Evolutionary conservation across 208 protist species (phyloP).

Genomic region (Zelonia costaricensis): DNA sequence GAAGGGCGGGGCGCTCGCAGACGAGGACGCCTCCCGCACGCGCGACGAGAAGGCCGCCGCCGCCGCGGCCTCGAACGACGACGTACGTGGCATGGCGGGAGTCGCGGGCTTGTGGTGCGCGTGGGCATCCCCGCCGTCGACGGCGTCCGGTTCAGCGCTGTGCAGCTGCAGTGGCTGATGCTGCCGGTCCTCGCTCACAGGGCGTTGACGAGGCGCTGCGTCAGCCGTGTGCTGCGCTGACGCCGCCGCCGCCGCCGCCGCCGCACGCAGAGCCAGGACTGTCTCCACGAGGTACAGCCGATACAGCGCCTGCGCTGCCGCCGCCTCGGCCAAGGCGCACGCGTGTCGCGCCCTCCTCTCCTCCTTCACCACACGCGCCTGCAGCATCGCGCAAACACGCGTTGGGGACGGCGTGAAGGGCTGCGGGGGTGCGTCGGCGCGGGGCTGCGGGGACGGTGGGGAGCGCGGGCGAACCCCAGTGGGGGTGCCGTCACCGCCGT

Average conservation of each 20-base stretch:
- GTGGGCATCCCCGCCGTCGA: no score
- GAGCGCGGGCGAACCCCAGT: no score
- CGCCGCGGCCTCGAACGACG: no score
- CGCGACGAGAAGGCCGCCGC: no score
- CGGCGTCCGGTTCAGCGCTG: no score
- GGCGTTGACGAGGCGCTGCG: background rate
- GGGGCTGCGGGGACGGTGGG: no score
- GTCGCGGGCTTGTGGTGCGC: no score
- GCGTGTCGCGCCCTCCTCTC: slow-evolving; percentile 7
- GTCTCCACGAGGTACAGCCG: slow-evolving; percentile 23
- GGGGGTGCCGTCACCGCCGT: no score
- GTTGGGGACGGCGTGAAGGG: slow-evolving; percentile 26
- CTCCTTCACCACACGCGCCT: background rate
- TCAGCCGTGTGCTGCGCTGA: background rate
- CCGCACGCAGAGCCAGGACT: slow-evolving; percentile 7
- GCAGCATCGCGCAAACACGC: slow-evolving; percentile 7
- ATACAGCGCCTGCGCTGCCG: slow-evolving; percentile 5
- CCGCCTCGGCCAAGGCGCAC: background rate
- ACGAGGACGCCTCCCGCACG: no score
- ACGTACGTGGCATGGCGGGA: no score
- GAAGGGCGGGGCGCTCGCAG: no score
- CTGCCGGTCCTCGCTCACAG: background rate
- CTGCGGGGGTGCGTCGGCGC: no score
- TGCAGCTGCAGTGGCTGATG: slow-evolving; percentile 2
- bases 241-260: slow-evolving; percentile 2